Evolutionary conservation across 23 red algal genomes (phyloP).

Genomic region (Gracilaria domingensis): DNA sequence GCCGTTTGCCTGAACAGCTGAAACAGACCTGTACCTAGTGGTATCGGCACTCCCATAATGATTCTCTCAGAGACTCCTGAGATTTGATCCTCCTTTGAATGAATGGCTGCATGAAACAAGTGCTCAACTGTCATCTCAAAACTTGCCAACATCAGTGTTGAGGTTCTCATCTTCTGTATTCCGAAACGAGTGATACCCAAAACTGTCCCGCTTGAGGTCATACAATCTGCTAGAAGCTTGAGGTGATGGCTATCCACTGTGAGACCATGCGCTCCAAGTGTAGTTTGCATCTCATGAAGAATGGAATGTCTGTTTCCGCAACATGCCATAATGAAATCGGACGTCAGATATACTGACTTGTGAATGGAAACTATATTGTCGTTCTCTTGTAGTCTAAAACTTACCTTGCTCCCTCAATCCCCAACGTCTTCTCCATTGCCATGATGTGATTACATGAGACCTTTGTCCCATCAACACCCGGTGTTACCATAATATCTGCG

Average conservation of each 20-base stretch:
- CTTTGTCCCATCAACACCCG: constrained; percentile 75
- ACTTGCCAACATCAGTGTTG: constrained; percentile 96
- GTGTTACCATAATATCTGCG: constrained; percentile 80
- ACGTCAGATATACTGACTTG: background rate
- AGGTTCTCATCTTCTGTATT: constrained; percentile 94
- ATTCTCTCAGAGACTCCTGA: constrained; percentile 93
- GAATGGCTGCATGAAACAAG: constrained; percentile 98
- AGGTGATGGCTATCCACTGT: constrained; percentile 91
- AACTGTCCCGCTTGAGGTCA: constrained; percentile 85
- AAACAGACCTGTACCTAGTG: constrained; percentile 94
- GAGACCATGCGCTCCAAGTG: constrained; percentile 91
- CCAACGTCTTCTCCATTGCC: constrained; percentile 87
- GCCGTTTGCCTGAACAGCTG: constrained; percentile 63
- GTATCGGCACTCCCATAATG: constrained; percentile 96
- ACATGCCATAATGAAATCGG: background rate
- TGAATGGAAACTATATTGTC: background rate
- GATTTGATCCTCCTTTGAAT: constrained; percentile 81
- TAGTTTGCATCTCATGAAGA: constrained; percentile 85
- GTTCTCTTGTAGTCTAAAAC: background rate
- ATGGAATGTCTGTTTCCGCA: constrained; percentile 57
- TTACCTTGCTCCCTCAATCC: constrained; percentile 91
- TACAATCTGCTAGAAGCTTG: constrained; percentile 93
- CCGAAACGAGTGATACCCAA: constrained; percentile 94
- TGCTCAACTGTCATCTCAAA: constrained; percentile 99
- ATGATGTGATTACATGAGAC: constrained; percentile 96